phyloP scores from a whole-genome alignment of 208 protist species.

The Acanthamoeba culbertsoni region DNA sequence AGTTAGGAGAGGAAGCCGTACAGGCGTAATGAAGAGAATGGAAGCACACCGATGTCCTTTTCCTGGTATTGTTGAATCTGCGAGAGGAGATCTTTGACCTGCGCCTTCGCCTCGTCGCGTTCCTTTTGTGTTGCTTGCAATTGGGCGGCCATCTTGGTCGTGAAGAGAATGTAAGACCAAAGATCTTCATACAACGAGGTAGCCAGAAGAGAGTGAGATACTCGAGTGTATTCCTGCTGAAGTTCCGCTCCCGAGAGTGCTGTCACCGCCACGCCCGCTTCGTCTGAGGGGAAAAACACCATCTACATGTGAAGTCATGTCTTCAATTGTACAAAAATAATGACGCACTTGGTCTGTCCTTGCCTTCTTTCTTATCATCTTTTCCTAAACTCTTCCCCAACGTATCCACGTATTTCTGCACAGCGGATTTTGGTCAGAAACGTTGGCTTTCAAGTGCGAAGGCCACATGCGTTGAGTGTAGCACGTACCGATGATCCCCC shows the following conservation, averaged over 20 bases:
- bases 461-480: background rate
- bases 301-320: background rate
- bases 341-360: background rate
- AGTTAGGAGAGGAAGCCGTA: background rate
- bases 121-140: slow-evolving; percentile 15
- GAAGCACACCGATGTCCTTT: slow-evolving; percentile 26
- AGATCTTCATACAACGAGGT: background rate
- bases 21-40: background rate
- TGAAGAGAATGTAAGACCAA: background rate
- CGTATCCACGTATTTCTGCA: background rate
- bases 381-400: background rate
- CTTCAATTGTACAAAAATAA: background rate
- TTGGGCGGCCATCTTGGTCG: background rate
- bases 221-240: background rate
- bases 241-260: background rate
- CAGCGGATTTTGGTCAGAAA: background rate
- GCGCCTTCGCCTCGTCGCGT: slow-evolving; percentile 7
- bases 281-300: background rate
- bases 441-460: background rate
- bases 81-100: slow-evolving; percentile 51
- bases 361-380: background rate
- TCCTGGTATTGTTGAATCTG: slow-evolving; percentile 51
- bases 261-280: background rate
- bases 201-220: background rate
- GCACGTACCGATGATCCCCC: background rate